These are phyloP conservation scores for Aspergillus haitiensis DNA, from an alignment of 495 filamentous ascomycete species.

Conservation along the genomic window DNA sequence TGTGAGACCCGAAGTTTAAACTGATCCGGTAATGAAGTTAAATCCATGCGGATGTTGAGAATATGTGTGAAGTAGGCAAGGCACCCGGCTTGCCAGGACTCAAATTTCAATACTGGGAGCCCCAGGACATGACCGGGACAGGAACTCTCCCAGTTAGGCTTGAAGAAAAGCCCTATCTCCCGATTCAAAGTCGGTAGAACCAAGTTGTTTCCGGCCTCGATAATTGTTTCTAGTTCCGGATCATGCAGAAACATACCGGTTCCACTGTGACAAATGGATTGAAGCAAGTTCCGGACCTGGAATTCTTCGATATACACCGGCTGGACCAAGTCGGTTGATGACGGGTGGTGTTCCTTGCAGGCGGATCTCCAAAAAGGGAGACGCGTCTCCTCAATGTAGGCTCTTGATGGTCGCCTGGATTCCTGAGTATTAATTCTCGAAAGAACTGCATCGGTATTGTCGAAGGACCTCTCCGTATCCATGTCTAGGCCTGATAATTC, in stretches of 20 bases:
- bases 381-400: not conserved
- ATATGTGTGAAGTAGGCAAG: not conserved
- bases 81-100: not conserved
- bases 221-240: not conserved
- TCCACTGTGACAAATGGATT: constrained; percentile 2
- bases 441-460: no score
- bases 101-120: not conserved
- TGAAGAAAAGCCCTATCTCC: not conserved
- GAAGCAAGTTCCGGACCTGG: constrained; percentile 4
- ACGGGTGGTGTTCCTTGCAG: not conserved
- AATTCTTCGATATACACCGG: not conserved
- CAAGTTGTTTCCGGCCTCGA: not conserved
- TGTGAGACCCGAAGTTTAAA: not conserved
- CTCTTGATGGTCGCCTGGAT: not conserved
- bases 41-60: not conserved
- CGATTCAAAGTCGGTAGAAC: not conserved
- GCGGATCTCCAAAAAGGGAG: constrained; percentile 4
- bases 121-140: not conserved
- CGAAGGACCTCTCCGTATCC: no score
- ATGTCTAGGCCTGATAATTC: no score
- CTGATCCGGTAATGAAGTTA: not conserved
- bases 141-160: not conserved
- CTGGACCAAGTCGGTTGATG: not conserved
- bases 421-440: no score
- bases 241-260: not conserved